A percentile compares a stretch with the other conserved stretches of the same genome.
These are phyloP conservation scores for Trichoderma koningii DNA, from an alignment of 2,329 filamentous ascomycete species.

Conservation along the genomic window DNA sequence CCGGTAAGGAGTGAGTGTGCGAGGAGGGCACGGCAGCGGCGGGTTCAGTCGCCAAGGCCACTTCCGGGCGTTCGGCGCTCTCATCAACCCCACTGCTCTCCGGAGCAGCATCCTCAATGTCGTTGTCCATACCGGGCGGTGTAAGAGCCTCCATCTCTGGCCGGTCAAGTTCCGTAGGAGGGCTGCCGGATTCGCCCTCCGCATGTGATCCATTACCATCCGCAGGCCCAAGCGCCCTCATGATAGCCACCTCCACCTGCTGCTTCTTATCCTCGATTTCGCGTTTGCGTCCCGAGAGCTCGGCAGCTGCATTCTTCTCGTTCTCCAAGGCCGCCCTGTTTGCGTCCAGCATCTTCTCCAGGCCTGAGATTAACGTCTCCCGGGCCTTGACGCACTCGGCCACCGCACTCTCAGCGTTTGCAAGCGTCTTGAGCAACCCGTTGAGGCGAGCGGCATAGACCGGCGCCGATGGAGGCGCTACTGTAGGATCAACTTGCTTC, in stretches of 20 bases:
- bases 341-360: slow-evolving; percentile 78
- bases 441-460: slow-evolving; percentile 90
- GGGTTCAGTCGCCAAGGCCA: slow-evolving; percentile 31
- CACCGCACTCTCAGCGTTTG: slow-evolving; percentile 84
- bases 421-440: slow-evolving; percentile 84
- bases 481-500: slow-evolving; percentile 74
- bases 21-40: slow-evolving; percentile 45
- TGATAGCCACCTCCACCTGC: slow-evolving; percentile 88
- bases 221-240: slow-evolving; percentile 73
- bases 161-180: slow-evolving; percentile 63
- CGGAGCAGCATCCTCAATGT: slow-evolving; percentile 7
- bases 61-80: slow-evolving; percentile 26
- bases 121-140: slow-evolving; percentile 65
- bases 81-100: slow-evolving; percentile 23
- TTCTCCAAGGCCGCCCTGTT: slow-evolving; percentile 69
- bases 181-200: slow-evolving; percentile 49
- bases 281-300: slow-evolving; percentile 66
- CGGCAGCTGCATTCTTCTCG: slow-evolving; percentile 67
- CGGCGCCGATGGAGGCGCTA: slow-evolving; percentile 73
- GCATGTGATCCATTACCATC: slow-evolving; percentile 53
- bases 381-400: slow-evolving; percentile 87
- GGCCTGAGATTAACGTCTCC: slow-evolving; percentile 70
- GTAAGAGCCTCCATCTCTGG: slow-evolving; percentile 86
- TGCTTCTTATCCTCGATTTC: slow-evolving; percentile 81
- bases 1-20: slow-evolving; percentile 50